Evolutionary conservation across 768 basidiomycete genomes (phyloP).

Genomic region (Floccularia luteovirens): DNA sequence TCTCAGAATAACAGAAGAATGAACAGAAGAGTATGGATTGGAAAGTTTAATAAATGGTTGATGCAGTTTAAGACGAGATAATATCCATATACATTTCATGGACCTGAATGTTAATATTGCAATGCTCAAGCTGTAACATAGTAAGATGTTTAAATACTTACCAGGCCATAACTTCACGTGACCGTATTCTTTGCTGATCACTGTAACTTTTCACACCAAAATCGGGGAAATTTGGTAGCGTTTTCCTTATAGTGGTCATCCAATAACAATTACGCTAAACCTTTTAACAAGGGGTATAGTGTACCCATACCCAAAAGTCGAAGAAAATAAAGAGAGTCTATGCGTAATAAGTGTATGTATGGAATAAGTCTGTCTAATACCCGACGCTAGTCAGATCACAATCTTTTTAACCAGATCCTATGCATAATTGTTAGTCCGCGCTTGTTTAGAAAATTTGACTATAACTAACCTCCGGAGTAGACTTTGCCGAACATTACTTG

Average conservation of each 20-base stretch:
- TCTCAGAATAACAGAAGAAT: conserved; percentile 40
- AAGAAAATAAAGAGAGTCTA: conserved; percentile 29
- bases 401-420: conserved; percentile 41
- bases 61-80: no score
- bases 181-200: no score
- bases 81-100: conserved; percentile 12
- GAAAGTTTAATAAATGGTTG: no score
- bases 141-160: no score
- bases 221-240: no score
- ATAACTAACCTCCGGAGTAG: conserved; percentile 84
- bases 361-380: conserved; percentile 9
- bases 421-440: conserved; percentile 3
- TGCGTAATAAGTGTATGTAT: conserved; percentile 24
- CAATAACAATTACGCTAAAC: conserved; percentile 21
- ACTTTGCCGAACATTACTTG: conserved; percentile 97
- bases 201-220: no score
- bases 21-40: conserved; percentile 2
- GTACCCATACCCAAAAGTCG: conserved; percentile 28
- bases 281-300: conserved; percentile 32
- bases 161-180: no score
- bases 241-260: no score
- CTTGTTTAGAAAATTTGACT: background rate
- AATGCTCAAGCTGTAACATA: background rate
- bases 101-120: background rate
- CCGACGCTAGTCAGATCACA: conserved; percentile 13